phyloP scores from a whole-genome alignment of 1,139 yeast genomes.

The Debaryomyces udenii region DNA sequence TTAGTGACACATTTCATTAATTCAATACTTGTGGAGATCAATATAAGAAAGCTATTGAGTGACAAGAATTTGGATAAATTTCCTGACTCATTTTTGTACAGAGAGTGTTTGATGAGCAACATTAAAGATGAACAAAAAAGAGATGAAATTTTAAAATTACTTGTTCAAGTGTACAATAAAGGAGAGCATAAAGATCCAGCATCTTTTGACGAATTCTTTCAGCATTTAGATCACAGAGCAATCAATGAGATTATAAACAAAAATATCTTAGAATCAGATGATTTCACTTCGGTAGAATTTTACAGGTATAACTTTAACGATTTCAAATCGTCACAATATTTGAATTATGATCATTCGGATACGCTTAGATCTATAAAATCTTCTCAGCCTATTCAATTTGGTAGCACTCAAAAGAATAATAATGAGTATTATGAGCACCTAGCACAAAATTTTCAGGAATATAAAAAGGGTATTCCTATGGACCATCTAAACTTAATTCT shows the following conservation, averaged over 20 bases:
- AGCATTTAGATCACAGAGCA: constrained; percentile 17
- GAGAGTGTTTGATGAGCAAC: constrained; percentile 19
- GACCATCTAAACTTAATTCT: constrained; percentile 29
- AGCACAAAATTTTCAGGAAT: constrained; percentile 20
- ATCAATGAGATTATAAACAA: constrained; percentile 17
- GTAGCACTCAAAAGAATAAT: constrained; percentile 19
- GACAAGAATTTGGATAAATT: constrained; percentile 12
- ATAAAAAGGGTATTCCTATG: constrained; percentile 13
- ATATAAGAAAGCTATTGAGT: constrained; percentile 22
- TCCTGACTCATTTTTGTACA: constrained; percentile 17
- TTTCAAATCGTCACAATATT: constrained; percentile 36
- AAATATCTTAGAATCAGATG: constrained; percentile 16
- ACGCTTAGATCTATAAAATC: constrained; percentile 21
- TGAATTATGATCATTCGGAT: constrained; percentile 36
- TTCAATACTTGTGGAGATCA: constrained; percentile 30
- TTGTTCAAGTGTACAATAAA: constrained; percentile 17
- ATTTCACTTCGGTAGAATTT: constrained; percentile 26
- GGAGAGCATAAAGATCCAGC: constrained; percentile 17
- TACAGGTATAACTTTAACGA: constrained; percentile 26
- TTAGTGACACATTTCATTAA: constrained; percentile 21
- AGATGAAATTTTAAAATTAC: constrained; percentile 20
- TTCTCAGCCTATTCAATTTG: constrained; percentile 20
- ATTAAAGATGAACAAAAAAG: constrained; percentile 19
- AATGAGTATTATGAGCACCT: constrained; percentile 25
- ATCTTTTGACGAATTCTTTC: constrained; percentile 20